Evolutionary conservation across 345 rosid genomes (phyloP), one percentile per base, ranked within the genome.

Genomic region (Isatis tinctoria): DNA sequence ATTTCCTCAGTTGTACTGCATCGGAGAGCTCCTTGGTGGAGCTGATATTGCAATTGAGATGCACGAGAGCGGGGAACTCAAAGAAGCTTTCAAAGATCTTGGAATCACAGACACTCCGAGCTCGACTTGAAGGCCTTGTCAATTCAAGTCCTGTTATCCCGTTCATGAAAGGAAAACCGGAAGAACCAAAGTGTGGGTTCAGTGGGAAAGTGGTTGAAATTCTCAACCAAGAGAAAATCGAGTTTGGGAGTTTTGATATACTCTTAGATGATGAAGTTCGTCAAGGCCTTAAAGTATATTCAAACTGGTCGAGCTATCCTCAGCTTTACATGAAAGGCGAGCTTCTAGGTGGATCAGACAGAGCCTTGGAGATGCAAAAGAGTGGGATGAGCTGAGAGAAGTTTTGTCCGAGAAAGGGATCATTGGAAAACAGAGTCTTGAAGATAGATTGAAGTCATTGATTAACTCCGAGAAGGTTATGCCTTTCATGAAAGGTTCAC

Each of bases 291-390:
- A 95, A 95, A 81, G 89, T 87, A 59, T 85, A 85, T 74, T 92
- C 97, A 30, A 90, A 95, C 76, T 95, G 99, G 99, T 95, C 99
- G 5, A 95, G 99, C 74, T 95, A 85, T 72, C 98, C 99, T 30
- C 99, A 95, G 69, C 84, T 95, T 13, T 90, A 90, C 56, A 83
- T 90, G 24, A 87, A 80, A 77, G 90, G 92, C 1, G 94, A 95
- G 71, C 91, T 87, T 54, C 70, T 92, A 13, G 99, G 98, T 20
- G 99, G 99, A 67, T 95, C 96, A 40, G 97, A 95, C 82, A 90
- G 92, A 67, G 86, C 84, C 8, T 76, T 90, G 77, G 98, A 92
- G 72, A 90, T 95, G 98, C 98, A 92, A 79, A 95, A 92, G 80
- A 92, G 94, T 27, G 97, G 99, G n/a, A n/a, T 6, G 96, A 92